Conservation (phyloP, 1,284 basidiomycete genomes). For the Moniliophthora roreri region DNA sequence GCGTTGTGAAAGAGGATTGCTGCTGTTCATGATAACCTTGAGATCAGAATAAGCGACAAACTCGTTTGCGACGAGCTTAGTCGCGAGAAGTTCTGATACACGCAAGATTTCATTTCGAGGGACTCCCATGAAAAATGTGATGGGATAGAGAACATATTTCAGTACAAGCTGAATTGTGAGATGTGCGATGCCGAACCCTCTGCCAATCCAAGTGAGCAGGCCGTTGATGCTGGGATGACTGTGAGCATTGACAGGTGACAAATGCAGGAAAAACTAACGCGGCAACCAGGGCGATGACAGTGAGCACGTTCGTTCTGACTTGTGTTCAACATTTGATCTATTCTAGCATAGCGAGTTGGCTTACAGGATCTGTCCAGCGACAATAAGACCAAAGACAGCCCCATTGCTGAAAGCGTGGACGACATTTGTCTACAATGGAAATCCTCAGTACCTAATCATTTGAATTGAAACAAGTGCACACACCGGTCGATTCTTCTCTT, state of each 20-base stretch:
- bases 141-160: constrained; percentile 85
- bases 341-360: constrained; percentile 21
- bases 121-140: constrained; percentile 83
- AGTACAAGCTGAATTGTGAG: constrained; percentile 85
- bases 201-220: constrained; percentile 86
- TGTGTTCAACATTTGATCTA: neutral
- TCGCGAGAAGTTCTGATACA: constrained; percentile 80
- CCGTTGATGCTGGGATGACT: constrained; percentile 64
- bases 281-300: constrained; percentile 78
- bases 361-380: constrained; percentile 84
- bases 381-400: constrained; percentile 81
- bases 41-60: constrained; percentile 79
- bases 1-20: constrained; percentile 63
- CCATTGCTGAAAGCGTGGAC: constrained; percentile 90
- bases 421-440: constrained; percentile 60
- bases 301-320: constrained; percentile 72
- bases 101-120: constrained; percentile 71
- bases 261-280: constrained; percentile 33
- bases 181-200: constrained; percentile 79
- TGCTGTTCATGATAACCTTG: constrained; percentile 46
- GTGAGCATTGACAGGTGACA: neutral
- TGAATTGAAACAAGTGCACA: neutral
- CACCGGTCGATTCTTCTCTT: constrained; percentile 48
- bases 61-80: constrained; percentile 87
- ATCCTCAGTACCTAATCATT: constrained; percentile 3